Percentiles rank a stretch among this genome's conserved stretches.
Conservation (phyloP, 495 filamentous ascomycete species). For the Aspergillus ostianus region DNA sequence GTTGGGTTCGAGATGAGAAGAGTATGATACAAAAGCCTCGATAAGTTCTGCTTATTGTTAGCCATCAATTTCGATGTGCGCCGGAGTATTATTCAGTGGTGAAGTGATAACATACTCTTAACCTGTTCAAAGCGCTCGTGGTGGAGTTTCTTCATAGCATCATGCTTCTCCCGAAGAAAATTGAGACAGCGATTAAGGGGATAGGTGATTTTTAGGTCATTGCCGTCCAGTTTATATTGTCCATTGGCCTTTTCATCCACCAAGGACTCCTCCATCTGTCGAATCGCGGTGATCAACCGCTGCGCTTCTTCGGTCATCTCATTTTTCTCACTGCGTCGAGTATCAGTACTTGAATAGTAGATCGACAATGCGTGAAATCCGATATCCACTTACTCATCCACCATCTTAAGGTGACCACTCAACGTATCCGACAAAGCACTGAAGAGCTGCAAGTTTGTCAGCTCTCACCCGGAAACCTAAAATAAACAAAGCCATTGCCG, state of each 20-base stretch:
- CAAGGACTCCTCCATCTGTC: slow-evolving; percentile 89
- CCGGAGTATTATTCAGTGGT: too few relatives aligned
- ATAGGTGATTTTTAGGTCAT: slow-evolving; percentile 70
- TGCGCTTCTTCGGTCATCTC: slow-evolving; percentile 84
- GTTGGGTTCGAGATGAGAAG: slow-evolving; percentile 83
- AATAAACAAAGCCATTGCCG: background rate
- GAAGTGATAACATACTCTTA: slow-evolving; percentile 67
- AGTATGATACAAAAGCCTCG: slow-evolving; percentile 90
- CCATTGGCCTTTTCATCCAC: slow-evolving; percentile 67
- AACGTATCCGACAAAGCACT: slow-evolving; percentile 82
- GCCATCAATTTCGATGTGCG: slow-evolving; percentile 10
- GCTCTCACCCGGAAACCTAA: background rate
- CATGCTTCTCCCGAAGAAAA: slow-evolving; percentile 80
- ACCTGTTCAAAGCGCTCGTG: slow-evolving; percentile 90
- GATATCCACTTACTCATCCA: slow-evolving; percentile 56
- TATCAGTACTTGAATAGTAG: slow-evolving; percentile 1
- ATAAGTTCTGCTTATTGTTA: slow-evolving; percentile 69
- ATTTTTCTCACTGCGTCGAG: slow-evolving; percentile 70
- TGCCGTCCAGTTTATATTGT: slow-evolving; percentile 59
- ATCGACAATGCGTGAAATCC: background rate
- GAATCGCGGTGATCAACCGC: slow-evolving; percentile 76
- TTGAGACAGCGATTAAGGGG: slow-evolving; percentile 78
- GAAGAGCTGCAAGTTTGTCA: slow-evolving; percentile 63
- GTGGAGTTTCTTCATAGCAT: slow-evolving; percentile 74
- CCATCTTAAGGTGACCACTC: slow-evolving; percentile 75